Percentiles rank a stretch among this genome's conserved stretches.
These are phyloP conservation scores for Alternaria hordeiaustralica DNA, from an alignment of 2,329 filamentous ascomycete species.

Conservation along the genomic window DNA sequence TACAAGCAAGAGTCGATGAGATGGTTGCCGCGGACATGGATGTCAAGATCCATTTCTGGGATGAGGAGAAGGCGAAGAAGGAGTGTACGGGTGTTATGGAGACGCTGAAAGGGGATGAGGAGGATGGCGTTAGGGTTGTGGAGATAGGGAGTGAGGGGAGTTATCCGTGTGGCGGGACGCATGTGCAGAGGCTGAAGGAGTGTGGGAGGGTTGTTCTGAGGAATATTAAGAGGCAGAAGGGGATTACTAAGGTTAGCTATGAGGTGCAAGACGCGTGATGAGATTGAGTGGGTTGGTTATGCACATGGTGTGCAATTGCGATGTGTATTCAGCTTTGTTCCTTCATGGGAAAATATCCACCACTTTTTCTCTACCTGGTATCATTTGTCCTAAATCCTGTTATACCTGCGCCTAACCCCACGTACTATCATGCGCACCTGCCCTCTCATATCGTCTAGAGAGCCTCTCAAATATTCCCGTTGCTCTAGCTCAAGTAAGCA, in stretches of 20 bases:
- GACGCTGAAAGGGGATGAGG: slow-evolving; percentile 44
- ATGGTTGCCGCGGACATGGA: slow-evolving; percentile 55
- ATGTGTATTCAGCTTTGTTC: not conserved
- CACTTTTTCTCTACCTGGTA: slow-evolving; percentile 22
- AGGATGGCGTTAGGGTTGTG: slow-evolving; percentile 63
- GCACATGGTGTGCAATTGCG: slow-evolving; percentile 1
- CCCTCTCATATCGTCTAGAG: not conserved
- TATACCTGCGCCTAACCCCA: not conserved
- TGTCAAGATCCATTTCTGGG: slow-evolving; percentile 69
- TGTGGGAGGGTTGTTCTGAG: slow-evolving; percentile 68
- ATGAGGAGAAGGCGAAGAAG: slow-evolving; percentile 63
- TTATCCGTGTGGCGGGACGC: slow-evolving; percentile 79
- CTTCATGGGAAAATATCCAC: not conserved
- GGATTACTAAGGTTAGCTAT: slow-evolving; percentile 64
- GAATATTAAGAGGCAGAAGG: slow-evolving; percentile 71
- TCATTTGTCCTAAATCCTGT: slow-evolving; percentile 16
- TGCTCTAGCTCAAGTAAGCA: slow-evolving; percentile 30
- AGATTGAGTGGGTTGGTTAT: too few relatives aligned
- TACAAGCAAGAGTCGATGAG: slow-evolving; percentile 68
- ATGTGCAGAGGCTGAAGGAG: slow-evolving; percentile 66
- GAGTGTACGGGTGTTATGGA: slow-evolving; percentile 49
- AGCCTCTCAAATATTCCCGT: not conserved
- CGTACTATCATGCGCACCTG: not conserved
- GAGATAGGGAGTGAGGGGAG: slow-evolving; percentile 71
- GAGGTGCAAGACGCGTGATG: slow-evolving; percentile 32